Base-by-base conservation (phyloP, 805 yeast genomes). In the Metschnikowia santaceciliae region DNA sequence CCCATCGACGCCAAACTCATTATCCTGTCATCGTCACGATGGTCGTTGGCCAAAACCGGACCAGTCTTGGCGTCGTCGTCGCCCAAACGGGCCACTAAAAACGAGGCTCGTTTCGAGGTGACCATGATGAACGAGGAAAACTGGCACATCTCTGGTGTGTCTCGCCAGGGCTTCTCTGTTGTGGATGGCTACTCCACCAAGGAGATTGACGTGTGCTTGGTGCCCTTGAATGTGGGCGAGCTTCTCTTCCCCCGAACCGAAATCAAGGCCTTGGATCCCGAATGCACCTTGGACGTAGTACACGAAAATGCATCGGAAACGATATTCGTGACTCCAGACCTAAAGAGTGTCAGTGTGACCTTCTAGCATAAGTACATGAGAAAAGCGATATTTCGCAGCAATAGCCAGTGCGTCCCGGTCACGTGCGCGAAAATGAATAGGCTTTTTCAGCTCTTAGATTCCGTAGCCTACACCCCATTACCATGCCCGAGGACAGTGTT, bases 71-170 rank as follows among this genome's bases (percentile, higher is more conserved):
- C 56, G 1, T 51, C 52, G 2, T 55, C 58, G 7, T 57, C 61
- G 2, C 59, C 59, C 6, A 14, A 42, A n/a, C n/a, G 14, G 8
- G 8, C 38, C 3, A 11, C 23, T n/a, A 26, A 22, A 1, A 36
- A 36, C 11, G 41, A 23, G 6, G 63, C 68, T 32, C 60, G 57
- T 32, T 81, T 78, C 58, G 72, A 73, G 46, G 69, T 82, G 36
- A 79, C 77, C 15, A 60, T 87, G 0, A 65, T 68, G 15, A 75
- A 78, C 26, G 79, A 75, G 54, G 96, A 90, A 22, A 78, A 76
- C 47, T 92, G 98, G 98, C 63, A 90, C 2, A 70, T 90, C 4
- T 82, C 89, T 5, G 98, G 98, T 0, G 74, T 79, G 54, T 82
- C 81, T 52, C 75, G 73, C 50, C 80, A 81, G 42, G 63, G 71